Conservation (phyloP, 2,329 filamentous ascomycete species). For the Myrmaecium sp. region DNA sequence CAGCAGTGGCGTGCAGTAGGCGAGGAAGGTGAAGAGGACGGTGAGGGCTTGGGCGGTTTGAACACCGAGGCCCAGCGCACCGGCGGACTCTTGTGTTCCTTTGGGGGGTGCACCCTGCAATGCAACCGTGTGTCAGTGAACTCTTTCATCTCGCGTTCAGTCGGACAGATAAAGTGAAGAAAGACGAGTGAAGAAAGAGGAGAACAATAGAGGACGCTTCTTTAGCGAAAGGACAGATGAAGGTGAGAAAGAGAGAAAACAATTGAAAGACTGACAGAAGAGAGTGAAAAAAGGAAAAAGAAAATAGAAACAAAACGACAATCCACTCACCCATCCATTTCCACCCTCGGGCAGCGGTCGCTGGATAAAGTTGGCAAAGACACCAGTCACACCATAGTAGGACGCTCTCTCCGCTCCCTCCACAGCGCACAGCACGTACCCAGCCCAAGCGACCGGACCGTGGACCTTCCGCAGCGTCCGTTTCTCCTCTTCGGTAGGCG, state of each 20-base stretch:
- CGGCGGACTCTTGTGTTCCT: constrained; percentile 25
- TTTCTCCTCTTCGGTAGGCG: constrained; percentile 31
- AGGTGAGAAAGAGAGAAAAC: no score
- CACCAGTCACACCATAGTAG: constrained; percentile 39
- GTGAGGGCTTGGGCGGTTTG: constrained; percentile 34
- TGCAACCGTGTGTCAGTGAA: constrained; percentile 5
- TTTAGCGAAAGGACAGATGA: no score
- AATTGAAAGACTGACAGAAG: no score
- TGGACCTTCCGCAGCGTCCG: constrained; percentile 30
- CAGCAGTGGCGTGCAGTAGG: constrained; percentile 38
- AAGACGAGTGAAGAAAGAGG: constrained; percentile 1
- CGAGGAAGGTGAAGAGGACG: constrained; percentile 39
- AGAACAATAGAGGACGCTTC: no score
- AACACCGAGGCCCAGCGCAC: constrained; percentile 42
- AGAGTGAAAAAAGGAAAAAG: no score
- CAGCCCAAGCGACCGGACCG: constrained; percentile 32
- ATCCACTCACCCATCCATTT: no score
- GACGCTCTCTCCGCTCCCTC: constrained; percentile 46
- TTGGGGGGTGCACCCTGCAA: constrained; percentile 16
- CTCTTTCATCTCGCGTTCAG: background rate
- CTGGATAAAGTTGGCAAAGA: constrained; percentile 47
- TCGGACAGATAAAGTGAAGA: background rate
- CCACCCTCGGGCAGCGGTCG: constrained; percentile 34
- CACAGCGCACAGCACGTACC: constrained; percentile 41
- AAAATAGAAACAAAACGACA: no score